A percentile compares a stretch with the other conserved stretches of the same genome.
These are phyloP conservation scores for Colletotrichum eremochloae DNA, from an alignment of 2,329 filamentous ascomycete genomes.

Conservation along the genomic window DNA sequence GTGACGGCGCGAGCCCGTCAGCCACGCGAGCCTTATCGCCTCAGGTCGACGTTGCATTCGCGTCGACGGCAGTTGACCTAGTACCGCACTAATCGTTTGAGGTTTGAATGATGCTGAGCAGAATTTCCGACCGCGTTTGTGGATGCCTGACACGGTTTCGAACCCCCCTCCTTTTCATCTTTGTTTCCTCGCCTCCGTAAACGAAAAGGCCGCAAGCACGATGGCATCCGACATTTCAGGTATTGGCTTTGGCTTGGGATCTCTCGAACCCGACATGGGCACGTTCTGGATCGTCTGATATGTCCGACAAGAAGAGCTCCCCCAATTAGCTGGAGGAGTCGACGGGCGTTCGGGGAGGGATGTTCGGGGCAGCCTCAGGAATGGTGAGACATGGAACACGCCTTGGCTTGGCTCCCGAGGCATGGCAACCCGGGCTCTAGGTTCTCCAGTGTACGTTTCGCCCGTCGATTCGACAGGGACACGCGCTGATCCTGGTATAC, in stretches of 20 bases:
- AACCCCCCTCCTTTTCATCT: background rate
- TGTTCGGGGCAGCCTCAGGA: slow-evolving; percentile 37
- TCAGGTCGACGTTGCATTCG: background rate
- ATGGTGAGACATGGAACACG: slow-evolving; percentile 37
- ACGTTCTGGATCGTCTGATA: slow-evolving; percentile 35
- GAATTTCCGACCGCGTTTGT: slow-evolving; percentile 19
- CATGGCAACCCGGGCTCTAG: slow-evolving; percentile 28
- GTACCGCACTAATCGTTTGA: background rate
- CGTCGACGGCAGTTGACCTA: background rate
- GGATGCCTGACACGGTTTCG: background rate
- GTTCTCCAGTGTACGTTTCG: slow-evolving; percentile 31
- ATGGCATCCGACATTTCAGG: slow-evolving; percentile 10
- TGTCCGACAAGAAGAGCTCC: slow-evolving; percentile 1
- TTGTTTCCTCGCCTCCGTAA: background rate
- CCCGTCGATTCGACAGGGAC: slow-evolving; percentile 14
- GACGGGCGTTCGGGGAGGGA: slow-evolving; percentile 35
- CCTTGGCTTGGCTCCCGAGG: slow-evolving; percentile 35
- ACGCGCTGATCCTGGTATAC: background rate
- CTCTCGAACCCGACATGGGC: slow-evolving; percentile 1
- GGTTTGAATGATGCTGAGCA: slow-evolving; percentile 18
- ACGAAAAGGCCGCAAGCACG: slow-evolving; percentile 21
- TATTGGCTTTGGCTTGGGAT: background rate
- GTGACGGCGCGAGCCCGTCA: background rate
- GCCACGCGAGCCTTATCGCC: slow-evolving; percentile 1
- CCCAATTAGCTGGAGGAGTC: slow-evolving; percentile 17